Base-by-base conservation (phyloP, 805 yeast genomes). In the Candida saitoana region DNA sequence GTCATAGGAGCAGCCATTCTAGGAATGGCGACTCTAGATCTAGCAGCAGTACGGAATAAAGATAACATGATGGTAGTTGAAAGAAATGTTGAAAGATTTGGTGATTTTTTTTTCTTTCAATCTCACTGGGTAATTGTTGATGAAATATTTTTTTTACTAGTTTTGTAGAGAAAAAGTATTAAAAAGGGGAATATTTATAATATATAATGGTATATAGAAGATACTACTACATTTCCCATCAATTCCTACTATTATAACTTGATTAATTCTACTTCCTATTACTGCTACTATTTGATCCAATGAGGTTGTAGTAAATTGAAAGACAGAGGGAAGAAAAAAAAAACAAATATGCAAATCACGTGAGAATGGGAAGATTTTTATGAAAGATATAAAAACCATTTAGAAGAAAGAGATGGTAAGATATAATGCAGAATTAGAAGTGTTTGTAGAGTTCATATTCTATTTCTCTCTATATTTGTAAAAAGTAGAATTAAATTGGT, bases 31-130 rank as follows among this genome's bases (percentile, higher is more conserved):
- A 53, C 59, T 58, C 65, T 62, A 38, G 66, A 52, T 56, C 68
- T 69, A 48, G 68, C 57, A 49, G 69, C 65, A 44, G 70, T 60
- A 65, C 75, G 74, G 54, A 29, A 29, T 29, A 29, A 29, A 5
- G 32, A 29, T 29, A 29, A 29, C 32, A 29, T 29, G 16, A 5
- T 29, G 32, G 16, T 22, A 7, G 9, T 22, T n/a, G n/a, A 22
- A 29, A 29, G 32, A 29, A 29, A 14, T 22, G n/a, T 5, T 29
- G 16, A 29, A 29, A 29, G 32, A 29, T 6, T 12, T 29, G 16
- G 16, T 29, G 16, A 29, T 29, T 29, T 29, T 29, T 29, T 29
- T 29, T 29, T 29, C 16, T 29, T 14, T 29, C 32, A 11, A 5
- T 29, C 32, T 29, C 32, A 11, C 32, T 29, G 27, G 27, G 27